These are phyloP conservation scores for Boletales sp. DNA, from an alignment of 768 basidiomycete species.

Conservation along the genomic window DNA sequence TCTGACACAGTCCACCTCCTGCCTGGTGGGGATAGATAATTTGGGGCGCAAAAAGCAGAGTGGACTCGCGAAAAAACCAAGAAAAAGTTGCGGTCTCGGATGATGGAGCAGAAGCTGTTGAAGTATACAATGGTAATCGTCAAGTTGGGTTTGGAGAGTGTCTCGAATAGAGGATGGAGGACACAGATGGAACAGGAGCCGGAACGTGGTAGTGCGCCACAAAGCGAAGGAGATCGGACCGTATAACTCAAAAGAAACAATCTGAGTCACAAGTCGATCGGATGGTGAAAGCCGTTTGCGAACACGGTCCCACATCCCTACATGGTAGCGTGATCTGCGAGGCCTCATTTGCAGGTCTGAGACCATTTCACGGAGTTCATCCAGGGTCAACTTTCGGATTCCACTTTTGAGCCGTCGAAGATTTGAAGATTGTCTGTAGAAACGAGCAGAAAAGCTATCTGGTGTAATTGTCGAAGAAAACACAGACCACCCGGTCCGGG, in stretches of 20 bases:
- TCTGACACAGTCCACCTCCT: slow-evolving; percentile 20
- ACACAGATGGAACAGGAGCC: slow-evolving; percentile 35
- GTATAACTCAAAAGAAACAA: slow-evolving; percentile 39
- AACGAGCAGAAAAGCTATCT: slow-evolving; percentile 32
- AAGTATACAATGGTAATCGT: background rate
- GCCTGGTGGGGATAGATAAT: slow-evolving; percentile 12
- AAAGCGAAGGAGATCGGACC: slow-evolving; percentile 35
- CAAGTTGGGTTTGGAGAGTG: slow-evolving; percentile 1
- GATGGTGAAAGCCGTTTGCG: slow-evolving; percentile 47
- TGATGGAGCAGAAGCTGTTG: background rate
- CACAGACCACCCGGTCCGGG: slow-evolving; percentile 24
- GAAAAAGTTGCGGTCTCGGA: slow-evolving; percentile 26
- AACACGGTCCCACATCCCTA: slow-evolving; percentile 22
- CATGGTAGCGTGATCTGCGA: slow-evolving; percentile 7
- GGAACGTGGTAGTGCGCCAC: slow-evolving; percentile 31
- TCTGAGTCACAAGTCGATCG: slow-evolving; percentile 12
- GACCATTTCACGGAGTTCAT: slow-evolving; percentile 15
- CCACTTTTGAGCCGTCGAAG: slow-evolving; percentile 20
- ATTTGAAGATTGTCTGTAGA: slow-evolving; percentile 19
- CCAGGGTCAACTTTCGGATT: slow-evolving; percentile 29
- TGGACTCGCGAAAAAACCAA: slow-evolving; percentile 32
- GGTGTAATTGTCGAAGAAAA: slow-evolving; percentile 26
- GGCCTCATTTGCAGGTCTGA: slow-evolving; percentile 20
- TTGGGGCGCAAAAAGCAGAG: too few species aligned
- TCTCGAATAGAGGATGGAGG: background rate